Evolutionary conservation across 129 eudicot genomes (phyloP), one percentile per base, ranked within the genome.

Genomic region (carrot (Daucus carota)): DNA sequence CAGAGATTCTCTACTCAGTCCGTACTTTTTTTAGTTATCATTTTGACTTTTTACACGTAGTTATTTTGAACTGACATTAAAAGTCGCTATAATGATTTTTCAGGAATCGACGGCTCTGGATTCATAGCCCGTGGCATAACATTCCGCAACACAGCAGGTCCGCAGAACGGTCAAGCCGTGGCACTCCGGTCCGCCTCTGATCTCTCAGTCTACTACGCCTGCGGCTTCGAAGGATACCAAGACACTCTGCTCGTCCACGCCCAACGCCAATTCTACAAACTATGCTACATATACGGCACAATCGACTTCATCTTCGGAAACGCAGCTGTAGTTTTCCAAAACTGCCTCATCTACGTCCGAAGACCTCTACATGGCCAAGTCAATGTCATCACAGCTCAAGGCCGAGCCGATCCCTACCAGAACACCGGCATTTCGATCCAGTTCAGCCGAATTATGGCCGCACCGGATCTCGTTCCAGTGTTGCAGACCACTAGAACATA

Each of bases 61-160:
- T 6, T 2, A 38, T 38, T 13, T 45, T 12, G 17, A 47, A 17
- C 20, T 18, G 20, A 48, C 7, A 50, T 6, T 52, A 28, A 22
- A 52, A 52, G 3, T 54, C 22, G 62, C 20, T 28, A 7, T 20
- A 52, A 0, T 52, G 62, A 8, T 28, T 67, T 3, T 32, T 67
- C 73, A 68, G 97, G 90, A n/a, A 80, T 92, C 9, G 90, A 87
- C 63, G 96, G 96, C 10, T 73, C 80, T 10, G 96, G 95, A 81
- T 92, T 92, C 80, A 84, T 87, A 4, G 97, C 96, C 12, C 92
- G 92, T 22, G 92, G 95, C 50, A 85, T 92, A 78, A 89, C 95
- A 38, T 87, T 92, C 83, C 87, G 88, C 8, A 92, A 92, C 89
- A 89, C 92, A 0, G 97, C 96, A 9, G 97, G 97, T 6, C 97